These are phyloP conservation scores for Globisporangium polare DNA, from an alignment of 352 stramenopile genomes.

Conservation along the genomic window DNA sequence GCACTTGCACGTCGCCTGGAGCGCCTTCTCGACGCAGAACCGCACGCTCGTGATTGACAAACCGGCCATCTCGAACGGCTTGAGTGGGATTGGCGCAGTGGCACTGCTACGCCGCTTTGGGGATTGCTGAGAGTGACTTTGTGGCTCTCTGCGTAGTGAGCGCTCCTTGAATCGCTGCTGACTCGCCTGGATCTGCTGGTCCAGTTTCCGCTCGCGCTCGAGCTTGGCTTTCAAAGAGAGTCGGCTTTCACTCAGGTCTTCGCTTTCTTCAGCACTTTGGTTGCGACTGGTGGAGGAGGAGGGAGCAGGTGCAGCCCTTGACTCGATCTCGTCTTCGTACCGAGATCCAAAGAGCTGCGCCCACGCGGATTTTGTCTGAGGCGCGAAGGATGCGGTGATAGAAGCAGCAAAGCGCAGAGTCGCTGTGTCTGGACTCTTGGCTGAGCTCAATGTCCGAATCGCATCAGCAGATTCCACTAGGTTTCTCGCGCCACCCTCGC, in stretches of 20 bases:
- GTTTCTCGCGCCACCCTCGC: not conserved
- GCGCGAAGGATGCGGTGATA: constrained; percentile 28
- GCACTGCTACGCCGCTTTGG: not conserved
- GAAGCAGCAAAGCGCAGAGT: constrained; percentile 12
- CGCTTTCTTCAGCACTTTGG: not conserved
- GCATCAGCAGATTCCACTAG: not conserved
- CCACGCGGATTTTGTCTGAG: constrained; percentile 40
- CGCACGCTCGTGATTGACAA: constrained; percentile 48
- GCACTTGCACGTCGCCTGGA: constrained; percentile 31
- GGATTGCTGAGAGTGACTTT: constrained; percentile 4
- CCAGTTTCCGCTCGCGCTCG: constrained; percentile 32
- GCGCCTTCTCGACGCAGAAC: constrained; percentile 51
- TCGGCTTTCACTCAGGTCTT: not conserved
- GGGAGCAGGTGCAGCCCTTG: not conserved
- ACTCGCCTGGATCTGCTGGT: constrained; percentile 41
- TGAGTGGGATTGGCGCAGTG: not conserved
- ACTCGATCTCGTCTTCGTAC: constrained; percentile 37
- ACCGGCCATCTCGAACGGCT: constrained; percentile 35
- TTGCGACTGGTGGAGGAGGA: not conserved
- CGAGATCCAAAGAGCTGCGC: constrained; percentile 50
- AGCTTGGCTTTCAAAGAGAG: constrained; percentile 31
- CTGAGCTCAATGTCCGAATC: not conserved
- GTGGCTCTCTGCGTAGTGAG: constrained; percentile 10
- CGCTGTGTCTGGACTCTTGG: no score
- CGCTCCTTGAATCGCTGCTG: constrained; percentile 25